A percentile compares a stretch with the other conserved stretches of the same genome.
Conservation (phyloP, 2,329 filamentous ascomycete genomes). For the Claviceps spartinae region DNA sequence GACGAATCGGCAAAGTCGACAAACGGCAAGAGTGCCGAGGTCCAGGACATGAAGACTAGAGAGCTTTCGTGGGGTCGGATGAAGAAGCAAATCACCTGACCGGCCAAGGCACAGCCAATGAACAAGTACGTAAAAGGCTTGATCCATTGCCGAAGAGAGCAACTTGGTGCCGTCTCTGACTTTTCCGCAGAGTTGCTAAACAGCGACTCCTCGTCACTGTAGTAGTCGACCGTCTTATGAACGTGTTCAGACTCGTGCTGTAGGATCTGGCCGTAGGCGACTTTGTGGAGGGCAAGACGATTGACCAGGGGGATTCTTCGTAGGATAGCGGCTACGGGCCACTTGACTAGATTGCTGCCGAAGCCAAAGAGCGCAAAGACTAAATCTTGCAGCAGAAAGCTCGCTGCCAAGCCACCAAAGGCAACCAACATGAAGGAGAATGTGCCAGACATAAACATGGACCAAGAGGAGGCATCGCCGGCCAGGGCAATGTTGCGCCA, state of each 20-base stretch:
- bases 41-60: slow-evolving; percentile 23
- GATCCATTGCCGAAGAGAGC: not conserved
- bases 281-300: not conserved
- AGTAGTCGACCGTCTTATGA: slow-evolving; percentile 2
- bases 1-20: slow-evolving; percentile 18
- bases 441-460: slow-evolving; percentile 18
- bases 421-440: slow-evolving; percentile 13
- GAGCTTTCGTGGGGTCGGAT: slow-evolving; percentile 18
- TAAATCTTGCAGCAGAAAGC: slow-evolving; percentile 15
- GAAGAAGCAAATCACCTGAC: slow-evolving; percentile 10
- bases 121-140: slow-evolving; percentile 7
- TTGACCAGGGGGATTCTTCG: slow-evolving; percentile 2
- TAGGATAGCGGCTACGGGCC: slow-evolving; percentile 10
- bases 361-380: slow-evolving; percentile 10
- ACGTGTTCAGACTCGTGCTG: slow-evolving; percentile 13
- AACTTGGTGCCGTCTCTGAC: not conserved
- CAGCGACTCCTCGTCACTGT: slow-evolving; percentile 4
- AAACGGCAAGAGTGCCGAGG: slow-evolving; percentile 18
- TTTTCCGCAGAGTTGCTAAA: not conserved
- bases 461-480: slow-evolving; percentile 17
- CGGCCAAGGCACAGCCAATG: slow-evolving; percentile 8
- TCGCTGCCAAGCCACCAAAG: slow-evolving; percentile 6
- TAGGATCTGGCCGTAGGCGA: slow-evolving; percentile 11
- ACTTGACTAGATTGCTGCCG: slow-evolving; percentile 14
- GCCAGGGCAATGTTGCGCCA: slow-evolving; percentile 21